phyloP scores from a whole-genome alignment of 2,329 filamentous ascomycete species.

The Venturia aucupariae region DNA sequence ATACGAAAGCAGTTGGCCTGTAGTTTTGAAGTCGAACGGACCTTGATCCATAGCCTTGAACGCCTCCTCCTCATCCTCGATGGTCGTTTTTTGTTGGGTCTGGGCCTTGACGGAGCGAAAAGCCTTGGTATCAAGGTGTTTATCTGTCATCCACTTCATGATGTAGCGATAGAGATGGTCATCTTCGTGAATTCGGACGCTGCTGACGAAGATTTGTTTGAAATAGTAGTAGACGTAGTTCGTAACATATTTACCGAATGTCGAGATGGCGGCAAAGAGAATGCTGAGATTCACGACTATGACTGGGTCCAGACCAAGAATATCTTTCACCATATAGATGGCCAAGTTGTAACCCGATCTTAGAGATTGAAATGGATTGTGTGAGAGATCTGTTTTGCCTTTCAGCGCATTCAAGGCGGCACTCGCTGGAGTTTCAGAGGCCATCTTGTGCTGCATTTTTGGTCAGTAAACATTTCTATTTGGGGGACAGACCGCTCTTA shows the following conservation, averaged over 20 bases:
- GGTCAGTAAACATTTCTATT: neutral
- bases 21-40: constrained; percentile 1
- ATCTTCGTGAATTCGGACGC: constrained; percentile 14
- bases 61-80: constrained; percentile 14
- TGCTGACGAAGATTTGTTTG: neutral
- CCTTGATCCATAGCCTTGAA: constrained; percentile 10
- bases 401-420: neutral
- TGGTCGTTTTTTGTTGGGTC: constrained; percentile 7
- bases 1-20: constrained; percentile 7
- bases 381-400: neutral
- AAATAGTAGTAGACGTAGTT: constrained; percentile 11
- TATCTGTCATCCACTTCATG: constrained; percentile 14
- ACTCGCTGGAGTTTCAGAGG: neutral
- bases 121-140: constrained; percentile 11
- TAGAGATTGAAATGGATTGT: constrained; percentile 12
- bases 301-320: constrained; percentile 11
- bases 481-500: too few species aligned
- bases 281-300: constrained; percentile 13
- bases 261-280: constrained; percentile 12
- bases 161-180: constrained; percentile 12
- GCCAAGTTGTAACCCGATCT: constrained; percentile 12
- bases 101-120: constrained; percentile 14
- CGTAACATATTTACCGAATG: constrained; percentile 12
- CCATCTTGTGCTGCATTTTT: neutral
- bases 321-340: constrained; percentile 13